These are phyloP conservation scores for Schizophyllum commune DNA, from an alignment of 1,284 basidiomycete species.

Conservation along the genomic window DNA sequence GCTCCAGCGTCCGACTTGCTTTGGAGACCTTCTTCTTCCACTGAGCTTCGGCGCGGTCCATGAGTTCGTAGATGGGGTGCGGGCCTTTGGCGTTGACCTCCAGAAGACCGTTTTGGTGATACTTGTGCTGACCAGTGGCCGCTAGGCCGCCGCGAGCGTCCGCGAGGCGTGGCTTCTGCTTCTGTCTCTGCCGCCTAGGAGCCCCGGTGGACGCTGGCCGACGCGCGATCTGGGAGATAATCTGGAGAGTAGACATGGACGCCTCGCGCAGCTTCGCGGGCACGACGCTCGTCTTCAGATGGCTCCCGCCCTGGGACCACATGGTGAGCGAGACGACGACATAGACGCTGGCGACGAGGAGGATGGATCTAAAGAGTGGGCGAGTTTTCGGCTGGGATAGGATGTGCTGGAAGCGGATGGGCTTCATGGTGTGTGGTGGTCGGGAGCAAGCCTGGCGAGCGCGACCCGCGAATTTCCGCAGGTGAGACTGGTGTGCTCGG, in stretches of 20 bases:
- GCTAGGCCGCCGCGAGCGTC: neutral
- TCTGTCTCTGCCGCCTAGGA: neutral
- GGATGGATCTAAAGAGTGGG: neutral
- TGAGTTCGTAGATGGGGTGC: conserved; percentile 49
- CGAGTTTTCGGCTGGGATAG: neutral
- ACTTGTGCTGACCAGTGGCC: conserved; percentile 15
- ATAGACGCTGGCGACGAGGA: neutral
- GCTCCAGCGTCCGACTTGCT: conserved; percentile 47
- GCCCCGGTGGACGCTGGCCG: neutral
- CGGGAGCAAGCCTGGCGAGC: neutral
- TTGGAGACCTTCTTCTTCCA: conserved; percentile 43
- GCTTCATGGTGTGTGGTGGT: neutral
- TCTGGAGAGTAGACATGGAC: neutral
- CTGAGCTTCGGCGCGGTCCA: conserved; percentile 33
- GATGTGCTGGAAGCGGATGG: neutral
- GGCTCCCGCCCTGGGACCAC: neutral
- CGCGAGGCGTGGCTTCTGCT: neutral
- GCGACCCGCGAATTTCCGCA: neutral
- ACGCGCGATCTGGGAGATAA: neutral
- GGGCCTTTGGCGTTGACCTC: conserved; percentile 26
- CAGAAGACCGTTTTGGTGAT: conserved; percentile 26
- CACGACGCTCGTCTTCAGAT: neutral
- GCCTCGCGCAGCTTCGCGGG: neutral
- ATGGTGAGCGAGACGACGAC: neutral
- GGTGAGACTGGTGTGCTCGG: neutral